phyloP scores from a whole-genome alignment of 371 early-diverging fungal genomes.

The Phascolomyces articulosus region DNA sequence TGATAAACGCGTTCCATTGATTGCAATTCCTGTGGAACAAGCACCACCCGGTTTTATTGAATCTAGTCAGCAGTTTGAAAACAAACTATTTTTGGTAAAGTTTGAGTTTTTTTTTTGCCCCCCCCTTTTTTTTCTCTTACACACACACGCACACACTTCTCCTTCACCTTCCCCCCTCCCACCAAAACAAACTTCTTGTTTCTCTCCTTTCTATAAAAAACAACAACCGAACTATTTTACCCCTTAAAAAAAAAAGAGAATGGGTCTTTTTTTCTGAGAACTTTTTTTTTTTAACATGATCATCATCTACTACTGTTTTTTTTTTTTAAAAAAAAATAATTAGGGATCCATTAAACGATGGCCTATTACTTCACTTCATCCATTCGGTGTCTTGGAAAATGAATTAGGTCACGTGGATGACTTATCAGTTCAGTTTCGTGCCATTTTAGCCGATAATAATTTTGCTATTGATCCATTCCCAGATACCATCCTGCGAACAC shows the following conservation, averaged over 20 bases:
- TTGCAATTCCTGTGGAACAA: constrained; percentile 73
- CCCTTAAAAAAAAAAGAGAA: too few species aligned
- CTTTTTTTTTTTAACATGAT: too few species aligned
- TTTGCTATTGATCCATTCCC: constrained; percentile 54
- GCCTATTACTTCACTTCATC: constrained; percentile 73
- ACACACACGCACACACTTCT: too few species aligned
- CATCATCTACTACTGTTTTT: too few species aligned
- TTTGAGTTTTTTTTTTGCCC: not conserved
- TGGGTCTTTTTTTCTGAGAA: too few species aligned
- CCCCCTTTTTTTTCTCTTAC: not conserved
- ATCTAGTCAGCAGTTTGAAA: constrained; percentile 56
- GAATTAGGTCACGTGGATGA: constrained; percentile 70
- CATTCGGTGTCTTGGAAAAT: constrained; percentile 68
- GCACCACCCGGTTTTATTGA: constrained; percentile 71
- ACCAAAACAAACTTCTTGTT: not conserved
- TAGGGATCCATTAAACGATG: constrained; percentile 71
- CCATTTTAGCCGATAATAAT: constrained; percentile 69
- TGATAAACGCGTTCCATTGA: constrained; percentile 78
- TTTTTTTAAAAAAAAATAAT: too few species aligned
- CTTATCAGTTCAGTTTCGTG: constrained; percentile 68
- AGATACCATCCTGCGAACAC: constrained; percentile 55
- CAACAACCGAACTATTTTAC: too few species aligned
- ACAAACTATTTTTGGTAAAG: constrained; percentile 56
- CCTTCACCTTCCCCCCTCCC: not conserved
- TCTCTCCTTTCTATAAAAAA: constrained; percentile 18